phyloP scores from a whole-genome alignment of 176 grass and related monocot species.

The Lolium rigidum region DNA sequence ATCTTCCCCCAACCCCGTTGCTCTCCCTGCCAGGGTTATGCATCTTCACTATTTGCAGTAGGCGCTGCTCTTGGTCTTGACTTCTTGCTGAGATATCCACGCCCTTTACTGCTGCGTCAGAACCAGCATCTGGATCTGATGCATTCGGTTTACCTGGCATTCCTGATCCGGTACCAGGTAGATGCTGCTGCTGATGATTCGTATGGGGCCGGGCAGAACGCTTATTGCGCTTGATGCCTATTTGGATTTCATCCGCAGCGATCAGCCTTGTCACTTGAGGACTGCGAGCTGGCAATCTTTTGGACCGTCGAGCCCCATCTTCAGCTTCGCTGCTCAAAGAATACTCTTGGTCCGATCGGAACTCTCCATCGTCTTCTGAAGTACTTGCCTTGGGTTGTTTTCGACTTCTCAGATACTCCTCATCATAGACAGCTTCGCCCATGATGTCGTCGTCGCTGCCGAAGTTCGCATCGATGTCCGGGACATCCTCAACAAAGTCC shows the following conservation, averaged over 20 bases:
- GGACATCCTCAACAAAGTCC: slow-evolving; percentile 82
- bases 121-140: slow-evolving; percentile 58
- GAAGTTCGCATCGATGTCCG: slow-evolving; percentile 57
- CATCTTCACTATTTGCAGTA: slow-evolving; percentile 42
- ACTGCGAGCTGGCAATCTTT: slow-evolving; percentile 48
- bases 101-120: slow-evolving; percentile 40
- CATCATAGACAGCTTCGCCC: slow-evolving; percentile 93
- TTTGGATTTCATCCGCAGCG: slow-evolving; percentile 63
- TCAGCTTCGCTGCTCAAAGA: slow-evolving; percentile 69
- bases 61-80: slow-evolving; percentile 58
- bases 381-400: slow-evolving; percentile 56
- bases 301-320: slow-evolving; percentile 45
- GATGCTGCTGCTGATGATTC: slow-evolving; percentile 67
- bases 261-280: slow-evolving; percentile 57
- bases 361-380: slow-evolving; percentile 76
- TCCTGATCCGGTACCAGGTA: slow-evolving; percentile 58
- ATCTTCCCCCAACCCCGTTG: slow-evolving; percentile 40
- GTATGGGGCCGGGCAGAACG: slow-evolving; percentile 61
- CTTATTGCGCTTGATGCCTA: slow-evolving; percentile 73
- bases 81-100: slow-evolving; percentile 61
- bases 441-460: slow-evolving; percentile 92
- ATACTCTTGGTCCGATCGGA: slow-evolving; percentile 65
- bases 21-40: slow-evolving; percentile 40
- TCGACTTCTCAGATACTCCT: slow-evolving; percentile 82
- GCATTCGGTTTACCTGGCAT: slow-evolving; percentile 51